Evolutionary conservation across 2,329 filamentous ascomycete species (phyloP), one percentile per base, ranked within the genome.

Genomic region (Hypoxylon sp.): DNA sequence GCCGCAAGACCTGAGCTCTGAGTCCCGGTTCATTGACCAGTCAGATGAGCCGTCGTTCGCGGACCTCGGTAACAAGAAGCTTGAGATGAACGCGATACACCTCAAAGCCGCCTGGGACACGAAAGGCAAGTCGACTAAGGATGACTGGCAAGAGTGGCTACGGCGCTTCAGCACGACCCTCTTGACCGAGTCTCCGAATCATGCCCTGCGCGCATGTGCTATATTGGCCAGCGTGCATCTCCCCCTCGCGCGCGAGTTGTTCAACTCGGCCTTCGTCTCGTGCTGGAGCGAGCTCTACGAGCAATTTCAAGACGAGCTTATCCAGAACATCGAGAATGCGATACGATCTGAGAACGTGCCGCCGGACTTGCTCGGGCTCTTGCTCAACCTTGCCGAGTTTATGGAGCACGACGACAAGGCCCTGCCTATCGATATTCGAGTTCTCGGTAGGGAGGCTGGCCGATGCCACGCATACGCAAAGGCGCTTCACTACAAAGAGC

Each of bases 321-420:
- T 99, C 47, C 88, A 90, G 49, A 96, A 96, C 20, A 96, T 99
- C 48, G 95, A 99, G 74, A 92, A 90, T 61, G 95, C 96, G 0
- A 90, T 99, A 66, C 95, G 92, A 51, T 98, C 94, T 3, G 90
- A 94, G 48, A 94, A 97, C 67, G 96, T 99, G 10, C 94, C 95
- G 0, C 95, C 96, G 0, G 96, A 99, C 74, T 89, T 99, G 64
- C 81, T 99, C 7, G 94, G 97, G 59, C 89, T 97, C 46, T 81
- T 99, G 23, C 85, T 99, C 45, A 99, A 99, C 70, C 83, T 99
- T 47, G 95, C 95, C 18, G 95, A 99, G 73, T 99, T 99, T 74
- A 99, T 99, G 95, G 95, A 99, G 73, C 95, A 99, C 70, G 96
- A 99, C 68, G 95, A 99, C 74, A 99, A 99, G 75, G 94, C 96